phyloP scores from a whole-genome alignment of 2,329 filamentous ascomycete species.

The Diaporthe sp. region DNA sequence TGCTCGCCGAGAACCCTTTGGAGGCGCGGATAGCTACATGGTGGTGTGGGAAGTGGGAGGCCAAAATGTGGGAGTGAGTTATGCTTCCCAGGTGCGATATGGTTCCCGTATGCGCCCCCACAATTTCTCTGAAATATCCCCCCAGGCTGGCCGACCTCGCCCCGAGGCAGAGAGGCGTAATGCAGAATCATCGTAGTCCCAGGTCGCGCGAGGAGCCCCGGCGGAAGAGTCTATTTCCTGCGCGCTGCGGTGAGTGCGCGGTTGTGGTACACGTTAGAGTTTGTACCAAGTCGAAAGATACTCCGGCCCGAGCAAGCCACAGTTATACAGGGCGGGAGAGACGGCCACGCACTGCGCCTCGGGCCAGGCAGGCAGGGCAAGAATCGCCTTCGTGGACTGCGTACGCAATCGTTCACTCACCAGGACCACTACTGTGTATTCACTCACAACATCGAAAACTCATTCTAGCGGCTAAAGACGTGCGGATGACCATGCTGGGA shows the following conservation, averaged over 20 bases:
- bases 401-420: background rate
- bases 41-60: background rate
- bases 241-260: background rate
- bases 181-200: background rate
- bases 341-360: background rate
- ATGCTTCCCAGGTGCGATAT: background rate
- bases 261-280: slow-evolving; percentile 13
- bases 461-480: background rate
- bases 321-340: background rate
- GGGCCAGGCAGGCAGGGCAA: background rate
- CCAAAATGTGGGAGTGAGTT: background rate
- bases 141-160: background rate
- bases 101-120: background rate
- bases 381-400: background rate
- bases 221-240: background rate
- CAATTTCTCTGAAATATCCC: background rate
- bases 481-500: background rate
- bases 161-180: background rate
- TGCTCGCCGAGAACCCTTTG: background rate
- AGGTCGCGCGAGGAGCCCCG: background rate
- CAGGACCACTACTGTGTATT: background rate
- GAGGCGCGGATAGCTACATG: background rate
- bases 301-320: slow-evolving; percentile 16
- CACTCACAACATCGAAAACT: background rate
- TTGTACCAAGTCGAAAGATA: background rate